Conservation (phyloP, 306 rosid genomes). For the Cicer arietinum region DNA sequence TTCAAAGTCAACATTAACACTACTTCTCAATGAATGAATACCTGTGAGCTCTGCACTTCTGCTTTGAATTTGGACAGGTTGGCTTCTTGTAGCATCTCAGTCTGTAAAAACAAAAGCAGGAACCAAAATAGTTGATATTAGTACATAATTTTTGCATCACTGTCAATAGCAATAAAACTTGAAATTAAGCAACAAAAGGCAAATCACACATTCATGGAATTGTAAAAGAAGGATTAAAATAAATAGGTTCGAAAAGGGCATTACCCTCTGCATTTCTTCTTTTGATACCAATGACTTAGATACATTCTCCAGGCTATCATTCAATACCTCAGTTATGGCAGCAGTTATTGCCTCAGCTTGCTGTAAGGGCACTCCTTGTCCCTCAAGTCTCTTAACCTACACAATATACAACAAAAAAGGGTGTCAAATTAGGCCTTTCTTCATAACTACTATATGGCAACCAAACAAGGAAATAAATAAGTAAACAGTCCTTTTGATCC, state of each 20-base stretch:
- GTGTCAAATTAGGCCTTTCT: not conserved
- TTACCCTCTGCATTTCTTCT: constrained; percentile 88
- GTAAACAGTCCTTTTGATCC: too few species aligned
- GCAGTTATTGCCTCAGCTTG: constrained; percentile 96
- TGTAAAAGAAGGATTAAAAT: not conserved
- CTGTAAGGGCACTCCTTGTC: constrained; percentile 78
- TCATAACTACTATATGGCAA: not conserved
- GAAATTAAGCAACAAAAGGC: not conserved
- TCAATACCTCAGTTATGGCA: constrained; percentile 85
- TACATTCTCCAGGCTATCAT: constrained; percentile 83
- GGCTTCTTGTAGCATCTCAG: constrained; percentile 79
- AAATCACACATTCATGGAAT: not conserved
- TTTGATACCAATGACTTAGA: constrained; percentile 81
- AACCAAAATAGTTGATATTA: constrained; percentile 24
- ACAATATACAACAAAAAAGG: constrained; percentile 6
- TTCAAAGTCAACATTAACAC: not conserved
- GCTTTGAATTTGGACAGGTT: constrained; percentile 88
- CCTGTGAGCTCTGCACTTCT: constrained; percentile 95
- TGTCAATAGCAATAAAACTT: not conserved
- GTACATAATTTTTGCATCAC: not conserved
- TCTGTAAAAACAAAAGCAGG: constrained; percentile 41
- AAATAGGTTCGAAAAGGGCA: constrained; percentile 5
- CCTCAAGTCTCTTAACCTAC: constrained; percentile 88
- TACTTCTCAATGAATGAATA: constrained; percentile 29
- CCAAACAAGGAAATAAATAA: not conserved